Conservation (phyloP, 2,329 filamentous ascomycete species). For the Hypoxylon sp. region DNA sequence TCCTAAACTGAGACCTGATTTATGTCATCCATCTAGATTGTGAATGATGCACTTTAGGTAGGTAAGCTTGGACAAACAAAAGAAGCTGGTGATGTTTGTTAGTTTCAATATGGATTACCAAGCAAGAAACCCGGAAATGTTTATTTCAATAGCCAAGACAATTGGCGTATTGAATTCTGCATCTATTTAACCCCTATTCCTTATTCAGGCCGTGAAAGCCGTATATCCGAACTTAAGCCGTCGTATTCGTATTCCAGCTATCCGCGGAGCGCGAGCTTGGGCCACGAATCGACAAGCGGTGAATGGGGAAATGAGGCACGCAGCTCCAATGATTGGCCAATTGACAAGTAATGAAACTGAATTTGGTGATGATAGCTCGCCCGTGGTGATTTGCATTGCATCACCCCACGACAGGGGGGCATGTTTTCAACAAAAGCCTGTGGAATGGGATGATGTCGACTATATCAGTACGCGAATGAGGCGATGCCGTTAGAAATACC, state of each 20-base stretch:
- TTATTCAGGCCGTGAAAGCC: not conserved
- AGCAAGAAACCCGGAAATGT: not conserved
- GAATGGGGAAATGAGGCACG: conserved; percentile 38
- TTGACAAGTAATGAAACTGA: conserved; percentile 37
- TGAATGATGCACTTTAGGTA: not conserved
- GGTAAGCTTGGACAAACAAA: not conserved
- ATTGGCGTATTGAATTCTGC: conserved; percentile 24
- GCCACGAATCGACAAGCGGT: conserved; percentile 40
- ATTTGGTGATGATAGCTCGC: conserved; percentile 29
- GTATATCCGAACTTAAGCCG: conserved; percentile 33
- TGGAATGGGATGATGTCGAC: conserved; percentile 28
- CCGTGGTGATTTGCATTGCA: conserved; percentile 42
- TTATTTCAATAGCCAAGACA: conserved; percentile 18
- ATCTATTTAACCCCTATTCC: conserved; percentile 25
- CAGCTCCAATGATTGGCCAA: conserved; percentile 43
- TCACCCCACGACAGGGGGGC: conserved; percentile 33
- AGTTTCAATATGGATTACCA: conserved; percentile 2
- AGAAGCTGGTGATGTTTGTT: not conserved
- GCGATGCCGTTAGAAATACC: conserved; percentile 24
- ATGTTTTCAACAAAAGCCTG: conserved; percentile 17
- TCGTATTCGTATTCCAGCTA: conserved; percentile 45
- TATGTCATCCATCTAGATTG: not conserved
- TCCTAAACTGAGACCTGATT: conserved; percentile 7
- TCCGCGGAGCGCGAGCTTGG: conserved; percentile 29
- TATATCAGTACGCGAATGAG: conserved; percentile 25